Conservation (phyloP, 306 rosid species). For the Corylus heterophylla region DNA sequence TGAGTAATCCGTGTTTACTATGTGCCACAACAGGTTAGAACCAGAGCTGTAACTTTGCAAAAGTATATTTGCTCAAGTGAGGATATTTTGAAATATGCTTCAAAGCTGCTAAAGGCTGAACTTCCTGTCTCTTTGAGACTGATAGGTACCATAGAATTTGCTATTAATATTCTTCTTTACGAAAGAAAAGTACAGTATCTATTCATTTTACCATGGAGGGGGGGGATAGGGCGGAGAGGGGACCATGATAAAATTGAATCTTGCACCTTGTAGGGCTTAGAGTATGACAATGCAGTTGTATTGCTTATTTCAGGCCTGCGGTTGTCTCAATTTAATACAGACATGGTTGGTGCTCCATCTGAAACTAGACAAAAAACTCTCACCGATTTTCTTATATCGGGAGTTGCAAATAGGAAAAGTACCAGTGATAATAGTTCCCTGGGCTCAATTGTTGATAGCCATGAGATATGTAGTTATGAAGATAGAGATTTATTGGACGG, state of each 20-base stretch:
- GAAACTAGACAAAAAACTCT: constrained; percentile 80
- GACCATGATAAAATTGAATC: constrained; percentile 13
- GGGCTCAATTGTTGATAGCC: constrained; percentile 33
- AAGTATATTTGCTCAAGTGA: constrained; percentile 62
- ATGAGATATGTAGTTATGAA: constrained; percentile 34
- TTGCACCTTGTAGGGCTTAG: constrained; percentile 20
- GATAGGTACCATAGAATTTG: constrained; percentile 49
- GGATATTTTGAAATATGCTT: constrained; percentile 83
- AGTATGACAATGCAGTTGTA: constrained; percentile 22
- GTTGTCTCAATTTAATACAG: constrained; percentile 71
- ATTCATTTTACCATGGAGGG: not conserved
- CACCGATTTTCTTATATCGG: constrained; percentile 55
- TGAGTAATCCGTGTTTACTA: not conserved
- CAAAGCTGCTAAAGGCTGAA: constrained; percentile 83
- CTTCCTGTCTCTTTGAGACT: constrained; percentile 90
- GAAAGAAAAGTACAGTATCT: not conserved
- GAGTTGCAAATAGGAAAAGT: constrained; percentile 45
- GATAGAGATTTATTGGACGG: constrained; percentile 35
- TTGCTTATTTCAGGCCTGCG: constrained; percentile 67
- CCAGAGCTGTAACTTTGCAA: constrained; percentile 82
- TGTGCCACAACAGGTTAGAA: constrained; percentile 60
- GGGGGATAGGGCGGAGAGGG: not conserved
- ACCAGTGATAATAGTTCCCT: constrained; percentile 26
- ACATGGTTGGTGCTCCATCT: constrained; percentile 39
- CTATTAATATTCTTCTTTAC: not conserved